A percentile compares a stretch with the other conserved stretches of the same genome.
phyloP scores from a whole-genome alignment of 768 basidiomycete genomes.

The Kwoniella shandongensis region DNA sequence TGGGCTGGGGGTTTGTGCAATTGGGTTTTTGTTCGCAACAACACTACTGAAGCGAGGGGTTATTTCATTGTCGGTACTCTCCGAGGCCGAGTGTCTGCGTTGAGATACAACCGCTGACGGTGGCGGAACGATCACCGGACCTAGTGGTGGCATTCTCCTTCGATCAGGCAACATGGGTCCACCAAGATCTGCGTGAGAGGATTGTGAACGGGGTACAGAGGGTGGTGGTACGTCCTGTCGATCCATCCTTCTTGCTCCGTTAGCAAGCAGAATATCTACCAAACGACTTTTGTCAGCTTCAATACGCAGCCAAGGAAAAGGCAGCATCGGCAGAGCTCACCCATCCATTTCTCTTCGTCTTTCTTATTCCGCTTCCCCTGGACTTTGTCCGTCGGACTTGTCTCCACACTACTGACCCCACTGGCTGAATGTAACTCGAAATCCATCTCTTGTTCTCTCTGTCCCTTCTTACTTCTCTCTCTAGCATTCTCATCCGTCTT shows the following conservation, averaged over 20 bases:
- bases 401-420: slow-evolving; percentile 29
- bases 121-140: too few species aligned
- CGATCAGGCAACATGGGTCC: slow-evolving; percentile 22
- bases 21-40: slow-evolving; percentile 2
- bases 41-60: too few species aligned
- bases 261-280: slow-evolving; percentile 46
- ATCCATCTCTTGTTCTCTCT: slow-evolving; percentile 34
- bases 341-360: slow-evolving; percentile 51
- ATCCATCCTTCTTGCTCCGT: slow-evolving; percentile 48
- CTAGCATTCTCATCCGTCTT: slow-evolving; percentile 22
- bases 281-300: background rate
- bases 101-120: slow-evolving; percentile 1
- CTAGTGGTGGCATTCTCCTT: too few species aligned
- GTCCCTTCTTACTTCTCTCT: slow-evolving; percentile 4
- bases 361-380: slow-evolving; percentile 3
- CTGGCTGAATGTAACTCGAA: slow-evolving; percentile 44
- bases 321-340: slow-evolving; percentile 28
- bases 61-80: slow-evolving; percentile 1
- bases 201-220: background rate
- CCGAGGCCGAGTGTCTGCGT: background rate
- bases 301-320: background rate
- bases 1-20: background rate
- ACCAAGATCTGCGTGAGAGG: background rate
- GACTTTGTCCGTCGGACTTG: slow-evolving; percentile 18
- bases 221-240: slow-evolving; percentile 25